Evolutionary conservation across 225 moss, liverwort and hornwort genomes (phyloP).

Genomic region (Pleurozium schreberi): DNA sequence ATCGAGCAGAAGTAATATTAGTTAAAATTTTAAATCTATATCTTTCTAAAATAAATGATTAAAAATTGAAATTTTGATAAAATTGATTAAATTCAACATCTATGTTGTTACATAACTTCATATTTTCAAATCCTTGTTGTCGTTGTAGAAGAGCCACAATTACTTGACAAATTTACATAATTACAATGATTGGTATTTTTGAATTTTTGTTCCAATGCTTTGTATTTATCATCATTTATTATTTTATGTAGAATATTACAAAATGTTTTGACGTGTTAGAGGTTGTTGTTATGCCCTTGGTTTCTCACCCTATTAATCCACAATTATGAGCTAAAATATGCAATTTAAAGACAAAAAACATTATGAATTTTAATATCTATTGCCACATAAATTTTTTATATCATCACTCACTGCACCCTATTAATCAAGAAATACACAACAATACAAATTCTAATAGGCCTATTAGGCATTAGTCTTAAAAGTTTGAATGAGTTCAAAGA

Average conservation of each 20-base stretch:
- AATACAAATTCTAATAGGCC: accelerated
- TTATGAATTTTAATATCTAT: not conserved
- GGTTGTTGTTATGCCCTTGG: too few species aligned
- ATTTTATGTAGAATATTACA: not conserved
- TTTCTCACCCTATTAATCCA: not conserved
- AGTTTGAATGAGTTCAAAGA: not conserved
- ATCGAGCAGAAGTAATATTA: not conserved
- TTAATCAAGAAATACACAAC: too few species aligned
- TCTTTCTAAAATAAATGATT: not conserved
- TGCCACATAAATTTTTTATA: not conserved
- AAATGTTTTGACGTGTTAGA: not conserved
- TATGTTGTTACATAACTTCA: not conserved
- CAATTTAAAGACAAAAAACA: not conserved
- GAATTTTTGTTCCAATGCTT: not conserved
- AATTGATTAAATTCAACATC: not conserved
- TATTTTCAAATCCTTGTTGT: too few species aligned
- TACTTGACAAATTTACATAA: not conserved
- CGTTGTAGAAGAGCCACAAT: not conserved
- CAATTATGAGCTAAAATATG: not conserved
- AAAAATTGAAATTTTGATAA: not conserved
- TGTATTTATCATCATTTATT: not conserved
- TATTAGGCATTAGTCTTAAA: not conserved
- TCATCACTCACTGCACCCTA: not conserved
- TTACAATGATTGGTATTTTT: not conserved
- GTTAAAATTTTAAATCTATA: too few species aligned